Percentiles rank a stretch among this genome's conserved stretches.
phyloP scores from a whole-genome alignment of 192 early-diverging fungal species.

The Coemansia sp. region DNA sequence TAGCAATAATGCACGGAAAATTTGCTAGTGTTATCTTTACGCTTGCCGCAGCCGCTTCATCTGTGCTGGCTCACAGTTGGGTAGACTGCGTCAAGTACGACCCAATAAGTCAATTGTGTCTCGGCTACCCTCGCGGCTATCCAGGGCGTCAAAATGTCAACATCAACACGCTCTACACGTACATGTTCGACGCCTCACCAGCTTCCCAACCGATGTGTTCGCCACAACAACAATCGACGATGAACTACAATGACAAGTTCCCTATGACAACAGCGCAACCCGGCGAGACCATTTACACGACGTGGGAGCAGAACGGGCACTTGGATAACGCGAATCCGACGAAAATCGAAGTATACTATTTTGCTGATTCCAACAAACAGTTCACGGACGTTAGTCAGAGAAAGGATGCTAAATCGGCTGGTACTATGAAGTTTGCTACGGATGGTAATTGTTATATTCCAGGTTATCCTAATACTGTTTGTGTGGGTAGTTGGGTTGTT shows the following conservation, averaged over 20 bases:
- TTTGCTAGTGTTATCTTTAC: slow-evolving; percentile 1
- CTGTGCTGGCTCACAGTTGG: slow-evolving; percentile 64
- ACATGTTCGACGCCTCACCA: slow-evolving; percentile 50
- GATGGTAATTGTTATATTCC: slow-evolving; percentile 49
- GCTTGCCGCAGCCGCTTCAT: slow-evolving; percentile 12
- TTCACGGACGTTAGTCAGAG: slow-evolving; percentile 38
- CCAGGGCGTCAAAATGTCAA: slow-evolving; percentile 53
- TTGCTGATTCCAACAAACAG: slow-evolving; percentile 20
- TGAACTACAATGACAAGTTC: slow-evolving; percentile 39
- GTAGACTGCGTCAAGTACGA: slow-evolving; percentile 62
- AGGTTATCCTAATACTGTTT: slow-evolving; percentile 51
- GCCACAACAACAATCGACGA: slow-evolving; percentile 29
- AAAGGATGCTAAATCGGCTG: slow-evolving; percentile 35
- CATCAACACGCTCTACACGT: slow-evolving; percentile 59
- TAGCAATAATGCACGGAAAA: background rate
- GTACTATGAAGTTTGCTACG: slow-evolving; percentile 56
- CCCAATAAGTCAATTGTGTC: slow-evolving; percentile 39
- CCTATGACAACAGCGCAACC: slow-evolving; percentile 57
- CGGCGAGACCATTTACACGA: slow-evolving; percentile 57
- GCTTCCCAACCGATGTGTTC: slow-evolving; percentile 56
- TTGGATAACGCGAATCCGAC: slow-evolving; percentile 51
- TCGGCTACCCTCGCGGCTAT: slow-evolving; percentile 60
- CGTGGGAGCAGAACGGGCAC: slow-evolving; percentile 65
- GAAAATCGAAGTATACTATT: slow-evolving; percentile 49
- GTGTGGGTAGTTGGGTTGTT: slow-evolving; percentile 58